These are phyloP conservation scores for Sclerotinia borealis DNA, from an alignment of 2,329 filamentous ascomycete genomes.

Conservation along the genomic window DNA sequence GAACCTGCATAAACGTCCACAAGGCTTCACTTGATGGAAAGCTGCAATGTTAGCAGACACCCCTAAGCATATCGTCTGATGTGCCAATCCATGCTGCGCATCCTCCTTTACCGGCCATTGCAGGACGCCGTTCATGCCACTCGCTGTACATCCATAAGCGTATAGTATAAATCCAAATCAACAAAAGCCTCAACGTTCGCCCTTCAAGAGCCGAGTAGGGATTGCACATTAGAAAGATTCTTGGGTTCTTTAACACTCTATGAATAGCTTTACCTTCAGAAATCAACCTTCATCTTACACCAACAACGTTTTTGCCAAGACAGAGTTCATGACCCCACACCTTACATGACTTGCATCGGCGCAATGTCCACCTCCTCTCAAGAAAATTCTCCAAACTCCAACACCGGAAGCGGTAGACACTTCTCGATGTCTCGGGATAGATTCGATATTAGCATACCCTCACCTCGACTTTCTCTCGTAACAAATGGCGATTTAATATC, in stretches of 20 bases:
- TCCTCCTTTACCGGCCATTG: background rate
- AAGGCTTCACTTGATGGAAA: constrained; percentile 17
- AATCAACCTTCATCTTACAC: background rate
- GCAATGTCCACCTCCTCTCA: constrained; percentile 31
- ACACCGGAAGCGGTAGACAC: constrained; percentile 21
- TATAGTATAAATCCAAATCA: constrained; percentile 21
- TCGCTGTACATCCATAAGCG: background rate
- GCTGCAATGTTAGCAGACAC: constrained; percentile 13
- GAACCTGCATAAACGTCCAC: constrained; percentile 29
- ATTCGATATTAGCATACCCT: constrained; percentile 28
- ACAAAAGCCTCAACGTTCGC: constrained; percentile 11
- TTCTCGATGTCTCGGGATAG: constrained; percentile 31
- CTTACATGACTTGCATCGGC: constrained; percentile 15
- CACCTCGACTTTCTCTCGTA: constrained; percentile 25
- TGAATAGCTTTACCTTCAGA: background rate
- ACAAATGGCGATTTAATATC: constrained; percentile 23
- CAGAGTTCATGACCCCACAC: constrained; percentile 18
- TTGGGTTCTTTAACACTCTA: background rate
- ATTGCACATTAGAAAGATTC: constrained; percentile 9
- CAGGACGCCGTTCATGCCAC: background rate
- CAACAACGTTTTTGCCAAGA: background rate
- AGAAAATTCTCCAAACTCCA: constrained; percentile 29
- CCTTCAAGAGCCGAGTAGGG: constrained; percentile 5
- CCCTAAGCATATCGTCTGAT: constrained; percentile 27
- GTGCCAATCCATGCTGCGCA: constrained; percentile 19